Evolutionary conservation across 75 land plant genomes (phyloP), one percentile per base, ranked within the genome.

Genomic region (Picea glauca): DNA sequence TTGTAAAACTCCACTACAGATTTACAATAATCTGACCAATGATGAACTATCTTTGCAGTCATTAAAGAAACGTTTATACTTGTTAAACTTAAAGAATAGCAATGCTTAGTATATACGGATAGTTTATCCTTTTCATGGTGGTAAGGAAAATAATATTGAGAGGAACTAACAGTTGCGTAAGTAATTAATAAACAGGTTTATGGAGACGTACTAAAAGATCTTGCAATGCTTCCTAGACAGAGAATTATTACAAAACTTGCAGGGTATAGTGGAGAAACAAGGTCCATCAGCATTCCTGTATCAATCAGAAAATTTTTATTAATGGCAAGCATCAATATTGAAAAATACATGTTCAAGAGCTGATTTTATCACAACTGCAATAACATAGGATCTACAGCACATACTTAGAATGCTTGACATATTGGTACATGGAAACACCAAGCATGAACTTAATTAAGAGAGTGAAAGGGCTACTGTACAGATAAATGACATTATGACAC

Each of bases 211-310:
- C 99, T 96, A 79, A 96, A 87, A 70, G 99, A 92, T 93, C 99
- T 88, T 73, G 99, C 96, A 70, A 92, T 64, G 81, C 99, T 96
- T 66, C 99, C 99, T 31, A 96, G 64, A 84, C 99, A 96, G 26
- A 96, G 86, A 32, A 96, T 66, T 21, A 82, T 76, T 77, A 92
- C 80, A 78, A 96, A 94, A 60, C 90, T 86, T 58, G 93, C 85
- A 63, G 99, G 99, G 79, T 89, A 94, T 43, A 96, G 83, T n/a
- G 99, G 99, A 40, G 98, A 94, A 77, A 94, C 60, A 63, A 96
- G 98, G 76, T 96, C 99, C 95, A 96, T 88, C 70, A 96, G 76
- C 99, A 96, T 96, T 79, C 98, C 99, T 96, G 93, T 77, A 84
- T 17, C 21, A 61, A 81, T 35, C 83, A 70, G 18, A 23, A 5